Conservation (phyloP, 1,284 basidiomycete genomes). For the Mycosarcoma mackinlayi region DNA sequence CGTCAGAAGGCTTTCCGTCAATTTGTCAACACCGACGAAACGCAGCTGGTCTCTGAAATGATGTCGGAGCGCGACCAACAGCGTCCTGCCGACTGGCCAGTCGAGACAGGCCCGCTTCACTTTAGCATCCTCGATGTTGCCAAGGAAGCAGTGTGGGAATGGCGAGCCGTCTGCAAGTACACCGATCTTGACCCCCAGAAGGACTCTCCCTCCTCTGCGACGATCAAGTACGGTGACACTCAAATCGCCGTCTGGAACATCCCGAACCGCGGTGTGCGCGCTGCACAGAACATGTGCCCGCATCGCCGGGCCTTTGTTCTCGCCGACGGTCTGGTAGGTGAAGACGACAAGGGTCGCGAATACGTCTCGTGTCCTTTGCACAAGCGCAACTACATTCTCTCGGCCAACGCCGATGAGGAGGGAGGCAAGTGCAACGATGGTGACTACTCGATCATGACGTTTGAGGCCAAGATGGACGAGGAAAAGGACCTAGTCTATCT, state of each 20-base stretch:
- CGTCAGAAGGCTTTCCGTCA: constrained; percentile 76
- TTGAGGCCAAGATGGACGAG: constrained; percentile 74
- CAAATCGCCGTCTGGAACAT: constrained; percentile 78
- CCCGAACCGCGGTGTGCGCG: constrained; percentile 74
- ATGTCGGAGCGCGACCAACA: constrained; percentile 76
- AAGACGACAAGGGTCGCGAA: constrained; percentile 60
- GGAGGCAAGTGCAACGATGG: constrained; percentile 77
- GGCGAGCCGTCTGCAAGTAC: constrained; percentile 73
- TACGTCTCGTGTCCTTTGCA: constrained; percentile 74
- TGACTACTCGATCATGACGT: constrained; percentile 76
- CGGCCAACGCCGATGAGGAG: constrained; percentile 65
- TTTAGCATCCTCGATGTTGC: constrained; percentile 70
- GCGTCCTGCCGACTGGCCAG: constrained; percentile 79
- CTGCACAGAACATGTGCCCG: constrained; percentile 78
- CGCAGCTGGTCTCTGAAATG: constrained; percentile 72
- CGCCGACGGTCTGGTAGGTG: constrained; percentile 74
- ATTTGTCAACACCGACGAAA: constrained; percentile 77
- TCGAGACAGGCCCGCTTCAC: constrained; percentile 72
- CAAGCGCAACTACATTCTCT: constrained; percentile 77
- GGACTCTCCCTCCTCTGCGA: constrained; percentile 72
- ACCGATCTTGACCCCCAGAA: constrained; percentile 73
- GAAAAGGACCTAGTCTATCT: constrained; percentile 71
- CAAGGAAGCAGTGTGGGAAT: constrained; percentile 74
- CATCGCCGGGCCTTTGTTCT: constrained; percentile 79
- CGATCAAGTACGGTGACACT: constrained; percentile 78